A percentile compares a stretch with the other conserved stretches of the same genome.
Conservation (phyloP, 1,284 basidiomycete species). For the Moesziomyces aphidis region DNA sequence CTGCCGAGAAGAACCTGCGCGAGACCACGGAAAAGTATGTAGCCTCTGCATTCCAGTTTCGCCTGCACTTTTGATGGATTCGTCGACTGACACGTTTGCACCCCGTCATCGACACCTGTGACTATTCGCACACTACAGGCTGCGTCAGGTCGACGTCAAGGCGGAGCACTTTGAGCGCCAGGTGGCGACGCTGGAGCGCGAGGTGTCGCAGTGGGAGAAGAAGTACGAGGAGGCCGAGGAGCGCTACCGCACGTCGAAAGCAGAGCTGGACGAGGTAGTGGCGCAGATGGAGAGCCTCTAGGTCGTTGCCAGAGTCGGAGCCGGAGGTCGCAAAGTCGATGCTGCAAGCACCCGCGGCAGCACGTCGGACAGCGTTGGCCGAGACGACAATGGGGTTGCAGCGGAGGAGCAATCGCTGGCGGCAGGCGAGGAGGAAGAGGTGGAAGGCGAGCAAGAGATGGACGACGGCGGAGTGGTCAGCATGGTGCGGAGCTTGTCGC, state of each 20-base stretch:
- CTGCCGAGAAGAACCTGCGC: constrained; percentile 95
- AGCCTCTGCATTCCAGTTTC: background rate
- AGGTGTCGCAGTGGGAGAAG: constrained; percentile 92
- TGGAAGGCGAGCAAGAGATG: background rate
- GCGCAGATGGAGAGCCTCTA: constrained; percentile 82
- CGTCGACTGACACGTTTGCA: too few relatives aligned
- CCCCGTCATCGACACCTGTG: background rate
- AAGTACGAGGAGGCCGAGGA: constrained; percentile 87
- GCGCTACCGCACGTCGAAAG: constrained; percentile 82
- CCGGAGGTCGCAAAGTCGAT: constrained; percentile 1
- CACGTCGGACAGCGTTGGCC: background rate
- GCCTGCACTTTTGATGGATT: too few relatives aligned
- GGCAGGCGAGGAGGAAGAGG: background rate
- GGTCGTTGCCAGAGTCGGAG: constrained; percentile 31
- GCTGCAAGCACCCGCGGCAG: background rate
- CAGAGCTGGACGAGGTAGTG: constrained; percentile 89
- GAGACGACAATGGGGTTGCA: constrained; percentile 17
- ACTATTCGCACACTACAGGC: constrained; percentile 72
- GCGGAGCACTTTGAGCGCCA: constrained; percentile 98
- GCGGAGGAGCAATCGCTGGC: background rate
- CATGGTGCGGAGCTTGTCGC: constrained; percentile 27
- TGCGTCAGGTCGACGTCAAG: constrained; percentile 97
- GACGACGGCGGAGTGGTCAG: constrained; percentile 5
- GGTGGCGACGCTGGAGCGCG: constrained; percentile 85
- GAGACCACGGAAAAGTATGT: constrained; percentile 96